Evolutionary conservation across 179 eudicot genomes (phyloP).

Genomic region (Dionaea muscipula): DNA sequence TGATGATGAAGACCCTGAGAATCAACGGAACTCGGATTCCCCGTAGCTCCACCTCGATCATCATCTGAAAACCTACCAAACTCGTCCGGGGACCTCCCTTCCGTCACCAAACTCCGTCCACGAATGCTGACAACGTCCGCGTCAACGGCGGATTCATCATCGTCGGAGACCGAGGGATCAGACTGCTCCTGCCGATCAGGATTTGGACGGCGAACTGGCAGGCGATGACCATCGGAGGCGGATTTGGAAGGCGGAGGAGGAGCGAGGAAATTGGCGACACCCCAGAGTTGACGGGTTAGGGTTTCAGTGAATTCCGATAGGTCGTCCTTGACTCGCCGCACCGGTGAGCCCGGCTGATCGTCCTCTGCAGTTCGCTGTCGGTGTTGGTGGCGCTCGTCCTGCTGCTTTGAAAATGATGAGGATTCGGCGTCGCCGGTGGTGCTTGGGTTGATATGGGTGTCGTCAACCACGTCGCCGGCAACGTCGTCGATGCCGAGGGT

Average conservation of each 20-base stretch:
- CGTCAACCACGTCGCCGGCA: too few relatives aligned
- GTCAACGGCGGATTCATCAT: conserved; percentile 13
- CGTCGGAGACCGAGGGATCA: conserved; percentile 12
- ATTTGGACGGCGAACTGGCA: not conserved
- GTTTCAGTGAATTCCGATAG: conserved; percentile 21
- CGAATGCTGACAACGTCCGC: conserved; percentile 17
- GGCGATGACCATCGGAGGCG: not conserved
- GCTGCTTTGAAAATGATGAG: too few relatives aligned
- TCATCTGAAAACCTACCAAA: conserved; percentile 4
- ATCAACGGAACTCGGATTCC: conserved; percentile 9
- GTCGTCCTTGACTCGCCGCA: conserved; percentile 30
- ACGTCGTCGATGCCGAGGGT: too few relatives aligned
- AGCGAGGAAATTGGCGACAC: conserved; percentile 33
- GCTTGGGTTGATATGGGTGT: too few relatives aligned
- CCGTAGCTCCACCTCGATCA: not conserved
- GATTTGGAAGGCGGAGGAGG: conserved; percentile 20
- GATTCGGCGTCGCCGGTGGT: too few relatives aligned
- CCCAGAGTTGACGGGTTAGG: conserved; percentile 30
- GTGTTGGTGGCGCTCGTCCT: too few relatives aligned
- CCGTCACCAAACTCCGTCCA: not conserved
- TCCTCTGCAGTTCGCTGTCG: too few relatives aligned
- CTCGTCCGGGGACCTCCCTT: not conserved
- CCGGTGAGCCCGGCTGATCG: too few relatives aligned
- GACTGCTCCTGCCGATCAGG: conserved; percentile 13
- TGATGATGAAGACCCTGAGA: too few relatives aligned